These are phyloP conservation scores for Alloascoidea africana DNA, from an alignment of 805 yeast genomes.

Conservation along the genomic window DNA sequence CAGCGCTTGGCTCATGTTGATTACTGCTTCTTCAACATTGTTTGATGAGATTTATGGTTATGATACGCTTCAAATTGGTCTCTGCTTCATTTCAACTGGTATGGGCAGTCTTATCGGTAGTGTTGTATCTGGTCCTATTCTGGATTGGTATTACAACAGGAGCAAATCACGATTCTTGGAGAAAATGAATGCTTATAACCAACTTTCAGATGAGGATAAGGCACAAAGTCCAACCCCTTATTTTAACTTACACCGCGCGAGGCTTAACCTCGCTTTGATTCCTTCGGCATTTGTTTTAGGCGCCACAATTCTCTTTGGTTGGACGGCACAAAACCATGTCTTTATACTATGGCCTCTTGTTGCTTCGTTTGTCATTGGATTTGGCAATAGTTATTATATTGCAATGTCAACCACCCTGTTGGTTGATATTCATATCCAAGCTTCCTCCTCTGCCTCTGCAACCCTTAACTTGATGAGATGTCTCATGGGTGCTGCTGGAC, in stretches of 20 bases:
- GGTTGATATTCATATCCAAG: constrained; percentile 62
- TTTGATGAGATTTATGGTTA: constrained; percentile 35
- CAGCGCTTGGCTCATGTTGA: constrained; percentile 53
- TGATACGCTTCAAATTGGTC: constrained; percentile 43
- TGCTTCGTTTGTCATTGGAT: constrained; percentile 39
- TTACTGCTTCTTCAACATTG: constrained; percentile 48
- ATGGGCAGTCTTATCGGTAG: constrained; percentile 49
- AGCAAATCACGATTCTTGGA: constrained; percentile 17
- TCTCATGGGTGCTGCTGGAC: constrained; percentile 50
- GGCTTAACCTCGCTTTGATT: constrained; percentile 30
- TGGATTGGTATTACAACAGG: constrained; percentile 34
- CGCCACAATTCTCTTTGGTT: constrained; percentile 44
- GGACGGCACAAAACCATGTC: constrained; percentile 43
- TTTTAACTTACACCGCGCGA: constrained; percentile 39
- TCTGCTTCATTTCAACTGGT: constrained; percentile 66
- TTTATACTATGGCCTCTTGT: constrained; percentile 42
- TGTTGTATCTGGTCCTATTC: constrained; percentile 34
- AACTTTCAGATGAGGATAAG: constrained; percentile 11
- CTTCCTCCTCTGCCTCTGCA: constrained; percentile 62
- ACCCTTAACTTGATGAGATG: constrained; percentile 63
- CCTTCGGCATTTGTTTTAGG: constrained; percentile 27
- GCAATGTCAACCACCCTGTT: constrained; percentile 48
- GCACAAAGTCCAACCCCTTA: constrained; percentile 18
- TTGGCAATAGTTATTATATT: constrained; percentile 41
- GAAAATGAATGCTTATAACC: constrained; percentile 10